Conservation (phyloP, 202 grass and related monocot species). For the Carex arenaria region DNA sequence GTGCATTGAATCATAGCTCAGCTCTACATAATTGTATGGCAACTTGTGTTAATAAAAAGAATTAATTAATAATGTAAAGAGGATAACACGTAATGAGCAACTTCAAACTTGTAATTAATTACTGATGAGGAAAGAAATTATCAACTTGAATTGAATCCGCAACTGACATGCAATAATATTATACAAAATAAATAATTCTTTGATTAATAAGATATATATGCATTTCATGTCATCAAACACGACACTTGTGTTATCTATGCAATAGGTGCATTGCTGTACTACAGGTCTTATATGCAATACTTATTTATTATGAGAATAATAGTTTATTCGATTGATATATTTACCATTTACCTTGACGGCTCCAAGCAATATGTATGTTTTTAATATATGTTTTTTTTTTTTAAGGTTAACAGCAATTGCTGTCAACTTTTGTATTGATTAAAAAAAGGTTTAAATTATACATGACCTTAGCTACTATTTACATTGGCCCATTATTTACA, state of each 20-base stretch:
- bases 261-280: neutral
- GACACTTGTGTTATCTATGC: neutral
- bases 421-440: no score
- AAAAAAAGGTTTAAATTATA: no score
- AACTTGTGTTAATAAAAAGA: neutral
- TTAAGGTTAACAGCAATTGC: no score
- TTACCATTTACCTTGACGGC: neutral
- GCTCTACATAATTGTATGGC: neutral
- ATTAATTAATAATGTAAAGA: neutral
- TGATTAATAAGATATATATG: neutral
- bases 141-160: neutral
- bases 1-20: neutral
- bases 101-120: neutral
- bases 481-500: no score
- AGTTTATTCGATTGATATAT: neutral
- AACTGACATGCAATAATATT: neutral
- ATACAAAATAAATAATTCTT: neutral
- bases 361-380: neutral
- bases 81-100: neutral
- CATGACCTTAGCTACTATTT: no score
- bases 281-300: neutral
- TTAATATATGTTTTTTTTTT: no score
- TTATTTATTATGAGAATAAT: neutral
- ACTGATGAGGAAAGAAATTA: neutral
- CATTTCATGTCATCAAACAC: neutral